phyloP scores from a whole-genome alignment of 164 flowering plant genomes.

The Santalum album region DNA sequence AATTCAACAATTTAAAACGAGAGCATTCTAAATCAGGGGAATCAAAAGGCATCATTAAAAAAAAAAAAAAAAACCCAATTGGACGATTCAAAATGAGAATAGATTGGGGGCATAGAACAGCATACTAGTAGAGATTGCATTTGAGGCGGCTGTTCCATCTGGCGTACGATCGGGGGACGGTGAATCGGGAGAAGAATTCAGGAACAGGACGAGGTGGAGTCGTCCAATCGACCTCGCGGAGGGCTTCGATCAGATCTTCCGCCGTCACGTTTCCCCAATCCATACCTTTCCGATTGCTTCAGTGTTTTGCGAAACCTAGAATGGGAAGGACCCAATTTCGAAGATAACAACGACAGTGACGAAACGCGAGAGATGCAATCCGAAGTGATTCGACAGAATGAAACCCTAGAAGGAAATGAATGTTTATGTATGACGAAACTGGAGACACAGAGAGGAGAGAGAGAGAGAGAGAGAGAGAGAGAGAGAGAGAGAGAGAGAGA shows the following conservation, averaged over 20 bases:
- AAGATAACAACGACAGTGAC: too few species aligned
- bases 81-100: neutral
- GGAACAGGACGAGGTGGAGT: constrained; percentile 81
- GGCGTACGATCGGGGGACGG: constrained; percentile 55
- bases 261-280: constrained; percentile 68
- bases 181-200: constrained; percentile 86
- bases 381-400: too few species aligned
- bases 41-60: neutral
- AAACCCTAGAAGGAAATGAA: too few species aligned
- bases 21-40: too few species aligned
- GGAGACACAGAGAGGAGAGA: too few species aligned
- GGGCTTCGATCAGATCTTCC: constrained; percentile 82
- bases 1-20: too few species aligned
- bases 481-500: too few species aligned
- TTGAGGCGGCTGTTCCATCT: constrained; percentile 87
- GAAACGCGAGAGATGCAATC: too few species aligned
- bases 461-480: too few species aligned
- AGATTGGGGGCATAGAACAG: constrained; percentile 1
- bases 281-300: constrained; percentile 16
- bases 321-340: too few species aligned
- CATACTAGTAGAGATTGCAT: constrained; percentile 85
- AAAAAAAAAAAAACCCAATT: too few species aligned
- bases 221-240: constrained; percentile 91
- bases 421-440: too few species aligned
- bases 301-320: constrained; percentile 6